Percentiles rank a stretch among this genome's conserved stretches.
phyloP scores from a whole-genome alignment of 768 basidiomycete genomes.

The Auriscalpium microsporum region DNA sequence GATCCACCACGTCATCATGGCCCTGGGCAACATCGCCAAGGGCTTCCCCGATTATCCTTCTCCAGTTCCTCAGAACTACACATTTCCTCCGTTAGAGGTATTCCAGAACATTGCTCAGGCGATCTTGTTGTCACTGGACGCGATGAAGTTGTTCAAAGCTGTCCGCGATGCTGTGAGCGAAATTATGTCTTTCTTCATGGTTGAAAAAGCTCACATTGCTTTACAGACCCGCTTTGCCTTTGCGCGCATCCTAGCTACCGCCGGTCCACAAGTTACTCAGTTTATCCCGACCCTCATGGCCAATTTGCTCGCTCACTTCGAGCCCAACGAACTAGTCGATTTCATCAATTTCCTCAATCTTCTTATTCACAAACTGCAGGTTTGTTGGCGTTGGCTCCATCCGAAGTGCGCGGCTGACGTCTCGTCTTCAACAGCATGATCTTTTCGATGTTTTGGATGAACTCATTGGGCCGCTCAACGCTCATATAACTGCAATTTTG shows the following conservation, averaged over 20 bases:
- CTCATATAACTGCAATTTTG: slow-evolving; percentile 72
- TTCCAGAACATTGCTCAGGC: slow-evolving; percentile 83
- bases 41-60: slow-evolving; percentile 91
- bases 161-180: slow-evolving; percentile 84
- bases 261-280: slow-evolving; percentile 78
- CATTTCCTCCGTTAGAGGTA: slow-evolving; percentile 63
- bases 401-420: not conserved
- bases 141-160: slow-evolving; percentile 78
- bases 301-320: slow-evolving; percentile 85
- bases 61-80: slow-evolving; percentile 54
- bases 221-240: slow-evolving; percentile 85
- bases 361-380: slow-evolving; percentile 86
- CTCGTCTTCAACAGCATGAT: slow-evolving; percentile 45
- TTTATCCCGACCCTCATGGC: slow-evolving; percentile 85
- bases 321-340: slow-evolving; percentile 86
- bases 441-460: slow-evolving; percentile 86
- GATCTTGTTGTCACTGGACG: slow-evolving; percentile 78
- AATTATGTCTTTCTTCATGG: not conserved
- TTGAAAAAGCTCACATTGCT: not conserved
- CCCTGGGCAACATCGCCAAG: slow-evolving; percentile 89
- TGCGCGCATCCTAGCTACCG: slow-evolving; percentile 83
- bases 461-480: slow-evolving; percentile 76
- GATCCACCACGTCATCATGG: slow-evolving; percentile 91
- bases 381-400: slow-evolving; percentile 19
- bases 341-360: slow-evolving; percentile 94